Conservation (phyloP, 192 early-diverging fungal genomes). For the Dissophora globulifera region DNA sequence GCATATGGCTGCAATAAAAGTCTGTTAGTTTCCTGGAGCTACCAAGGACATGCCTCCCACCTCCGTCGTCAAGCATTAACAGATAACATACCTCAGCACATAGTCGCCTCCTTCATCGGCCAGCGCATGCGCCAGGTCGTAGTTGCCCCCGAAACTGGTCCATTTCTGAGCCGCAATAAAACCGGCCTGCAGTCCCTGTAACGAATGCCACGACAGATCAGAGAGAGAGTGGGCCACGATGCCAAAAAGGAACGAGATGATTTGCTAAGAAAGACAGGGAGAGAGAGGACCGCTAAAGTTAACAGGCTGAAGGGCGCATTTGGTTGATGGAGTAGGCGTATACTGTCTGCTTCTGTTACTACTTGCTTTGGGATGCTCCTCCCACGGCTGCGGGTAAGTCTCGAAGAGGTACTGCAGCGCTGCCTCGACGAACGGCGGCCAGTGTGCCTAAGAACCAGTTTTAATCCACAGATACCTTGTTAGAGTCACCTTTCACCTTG, state of each 20-base stretch:
- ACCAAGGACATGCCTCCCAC: too few relatives aligned
- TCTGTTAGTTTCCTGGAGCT: too few relatives aligned
- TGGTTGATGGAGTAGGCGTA: too few relatives aligned
- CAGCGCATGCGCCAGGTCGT: constrained; percentile 56
- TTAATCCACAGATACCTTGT: too few relatives aligned
- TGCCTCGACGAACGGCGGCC: constrained; percentile 10
- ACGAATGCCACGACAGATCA: constrained; percentile 71
- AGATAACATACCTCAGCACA: constrained; percentile 12
- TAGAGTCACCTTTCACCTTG: too few relatives aligned
- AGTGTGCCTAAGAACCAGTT: constrained; percentile 13
- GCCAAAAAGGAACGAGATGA: constrained; percentile 70
- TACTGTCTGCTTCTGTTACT: constrained; percentile 2
- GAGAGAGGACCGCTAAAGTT: too few relatives aligned
- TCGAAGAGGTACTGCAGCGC: constrained; percentile 8
- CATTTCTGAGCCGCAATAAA: constrained; percentile 65
- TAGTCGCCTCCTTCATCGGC: constrained; percentile 74
- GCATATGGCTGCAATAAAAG: constrained; percentile 16
- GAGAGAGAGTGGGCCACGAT: constrained; percentile 68
- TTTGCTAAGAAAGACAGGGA: constrained; percentile 19
- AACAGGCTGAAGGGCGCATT: too few relatives aligned
- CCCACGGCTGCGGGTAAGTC: constrained; percentile 6
- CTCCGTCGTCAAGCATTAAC: too few relatives aligned
- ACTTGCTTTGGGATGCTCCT: constrained; percentile 2
- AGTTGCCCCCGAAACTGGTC: constrained; percentile 54
- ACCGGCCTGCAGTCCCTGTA: constrained; percentile 59